phyloP scores from a whole-genome alignment of 345 rosid species.

The Sonneratia alba region DNA sequence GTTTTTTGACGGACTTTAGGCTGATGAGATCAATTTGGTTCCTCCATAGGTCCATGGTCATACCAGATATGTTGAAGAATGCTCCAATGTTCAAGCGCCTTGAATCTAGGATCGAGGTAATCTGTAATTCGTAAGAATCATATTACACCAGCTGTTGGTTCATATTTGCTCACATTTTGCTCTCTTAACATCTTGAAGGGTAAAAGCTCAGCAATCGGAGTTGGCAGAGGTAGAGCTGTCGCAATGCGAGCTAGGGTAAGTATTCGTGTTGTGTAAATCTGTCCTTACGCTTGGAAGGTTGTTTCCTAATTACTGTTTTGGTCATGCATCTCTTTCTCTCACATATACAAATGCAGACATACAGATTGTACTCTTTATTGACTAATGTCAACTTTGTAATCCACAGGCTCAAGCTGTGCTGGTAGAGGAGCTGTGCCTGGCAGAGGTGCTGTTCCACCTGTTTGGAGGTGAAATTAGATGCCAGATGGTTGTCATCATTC shows the following conservation, averaged over 20 bases:
- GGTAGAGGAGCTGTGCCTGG: conserved; percentile 74
- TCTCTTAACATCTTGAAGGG: conserved; percentile 42
- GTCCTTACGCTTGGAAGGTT: not conserved
- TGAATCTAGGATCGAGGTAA: conserved; percentile 77
- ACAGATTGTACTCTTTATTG: not conserved
- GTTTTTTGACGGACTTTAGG: not conserved
- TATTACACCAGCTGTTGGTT: not conserved
- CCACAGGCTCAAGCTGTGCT: conserved; percentile 13
- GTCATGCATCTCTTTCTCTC: not conserved
- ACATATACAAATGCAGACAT: not conserved
- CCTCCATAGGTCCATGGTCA: conserved; percentile 81
- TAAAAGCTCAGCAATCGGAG: conserved; percentile 76
- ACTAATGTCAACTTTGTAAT: not conserved
- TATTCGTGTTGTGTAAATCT: not conserved
- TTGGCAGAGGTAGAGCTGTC: conserved; percentile 87
- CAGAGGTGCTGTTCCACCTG: conserved; percentile 70
- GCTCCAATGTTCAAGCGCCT: conserved; percentile 97
- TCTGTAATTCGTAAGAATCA: conserved; percentile 1
- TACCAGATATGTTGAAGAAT: conserved; percentile 97
- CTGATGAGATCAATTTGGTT: not conserved
- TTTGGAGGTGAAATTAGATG: conserved; percentile 39
- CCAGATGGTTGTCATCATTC: not conserved
- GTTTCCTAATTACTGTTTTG: not conserved
- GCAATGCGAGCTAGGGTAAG: conserved; percentile 91
- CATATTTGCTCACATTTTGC: not conserved